Evolutionary conservation across 116 monocot species (phyloP), one percentile per base, ranked within the genome.

Genomic region (Papilionanthe hybrid): DNA sequence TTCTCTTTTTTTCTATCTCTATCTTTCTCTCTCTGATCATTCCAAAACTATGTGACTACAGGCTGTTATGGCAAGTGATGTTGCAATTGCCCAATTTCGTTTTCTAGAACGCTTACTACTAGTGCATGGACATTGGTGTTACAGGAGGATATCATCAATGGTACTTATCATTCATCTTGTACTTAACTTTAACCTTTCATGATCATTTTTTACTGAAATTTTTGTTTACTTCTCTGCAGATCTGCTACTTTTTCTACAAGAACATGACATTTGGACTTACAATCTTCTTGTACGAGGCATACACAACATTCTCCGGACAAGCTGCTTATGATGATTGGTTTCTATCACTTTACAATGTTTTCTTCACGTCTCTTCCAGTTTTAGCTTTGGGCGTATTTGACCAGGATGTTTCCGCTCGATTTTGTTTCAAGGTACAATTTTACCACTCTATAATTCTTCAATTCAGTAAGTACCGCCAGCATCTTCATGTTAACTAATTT

Each of bases 231-330:
- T 20, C 18, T 78, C 7, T 79, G 77, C 82, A 92, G 92, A 86
- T 92, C 75, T 92, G 92, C 74, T 92, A 92, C 75, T 92, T 92
- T 83, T 92, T 92, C 81, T 92, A 92, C 88, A 92, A 92, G 86
- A 92, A 92, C 57, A 81, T 92, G 12, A 82, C 90, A 30, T 92
- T 92, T 78, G 92, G 92, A 5, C 47, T 88, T 5, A 92, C 92
- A 6, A 77, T 92, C 57, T 92, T 92, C 49, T 50, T 90, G 29
- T 90, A 83, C 18, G 92, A 92, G 77, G 92, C 90, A 32, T 86
- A 90, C 82, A 78, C 92, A 49, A 85, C 93, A 37, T 95, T 93
- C 82, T 95, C 95, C 0, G 95, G 93, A 11, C 85, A 91, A 82
- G 49, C 95, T 47, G 88, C 84, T n/a, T 95, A 93, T 58, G 88